Base-by-base conservation (phyloP, 2,329 filamentous ascomycete species). In the Penicillium crustosum region DNA sequence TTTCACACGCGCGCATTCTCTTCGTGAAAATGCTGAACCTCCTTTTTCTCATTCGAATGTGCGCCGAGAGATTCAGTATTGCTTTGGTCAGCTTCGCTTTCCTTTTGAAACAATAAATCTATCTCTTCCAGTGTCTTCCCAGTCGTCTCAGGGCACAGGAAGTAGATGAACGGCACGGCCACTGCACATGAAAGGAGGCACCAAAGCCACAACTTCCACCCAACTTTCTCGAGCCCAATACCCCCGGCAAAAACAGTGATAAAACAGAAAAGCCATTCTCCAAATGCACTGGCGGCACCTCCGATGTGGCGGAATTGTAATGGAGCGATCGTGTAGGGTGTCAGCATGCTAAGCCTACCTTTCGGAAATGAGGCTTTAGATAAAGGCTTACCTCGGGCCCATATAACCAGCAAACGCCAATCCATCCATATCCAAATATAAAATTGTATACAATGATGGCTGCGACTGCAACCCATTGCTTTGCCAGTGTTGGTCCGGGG, bases 151-250 rank as follows among this genome's bases (percentile, higher is more conserved):
- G 47, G 47, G 29, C 47, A 49, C 47, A 49, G 27, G 10, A 49
- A 49, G 31, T 36, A 49, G n/a, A 49, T 21, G 13, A 49, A 49
- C 7, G 33, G 29, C 35, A 49, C 25, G 15, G 47, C 33, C 31
- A 38, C 33, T 17, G 19, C 33, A 25, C 47, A 49, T 29, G 47
- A 39, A 49, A 36, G 31, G 21, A 73, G 59, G 49, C 69, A 67
- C 74, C 73, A 77, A 54, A 76, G 66, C 66, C 71, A 77, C 42
- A 77, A 75, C 57, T 70, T 71, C 58, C 68, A 72, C 3, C 74
- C 74, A 27, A 75, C 66, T 38, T 67, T 65, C 12, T 71, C 59
- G 45, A 75, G 61, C 1, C 65, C 72, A 53, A 71, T 74, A 3
- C 69, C 69, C 21, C 71, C 71, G 17, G 68, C 72, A 53, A 74